Evolutionary conservation across 805 yeast genomes (phyloP).

Genomic region (Lachancea quebecensis): DNA sequence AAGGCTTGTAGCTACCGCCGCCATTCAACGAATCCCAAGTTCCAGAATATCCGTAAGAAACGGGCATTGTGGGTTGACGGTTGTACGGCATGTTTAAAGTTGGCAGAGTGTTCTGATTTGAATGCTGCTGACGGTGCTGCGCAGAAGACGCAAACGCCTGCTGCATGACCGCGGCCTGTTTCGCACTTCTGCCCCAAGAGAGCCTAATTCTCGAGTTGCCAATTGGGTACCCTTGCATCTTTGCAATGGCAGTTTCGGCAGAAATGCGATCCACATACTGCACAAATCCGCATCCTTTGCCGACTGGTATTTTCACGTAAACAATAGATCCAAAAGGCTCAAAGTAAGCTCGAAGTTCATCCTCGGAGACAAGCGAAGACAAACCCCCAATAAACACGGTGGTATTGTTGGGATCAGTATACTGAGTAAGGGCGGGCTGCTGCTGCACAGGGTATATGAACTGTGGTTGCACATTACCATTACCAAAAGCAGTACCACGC

Average conservation of each 20-base stretch:
- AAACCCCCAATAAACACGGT: conserved; percentile 67
- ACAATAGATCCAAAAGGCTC: conserved; percentile 67
- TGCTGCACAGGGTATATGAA: conserved; percentile 33
- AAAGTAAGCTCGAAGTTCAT: conserved; percentile 54
- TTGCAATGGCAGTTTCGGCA: conserved; percentile 79
- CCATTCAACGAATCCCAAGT: conserved; percentile 10
- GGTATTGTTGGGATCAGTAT: conserved; percentile 76
- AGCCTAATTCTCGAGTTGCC: conserved; percentile 77
- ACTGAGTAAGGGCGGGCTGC: conserved; percentile 53
- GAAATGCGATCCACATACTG: conserved; percentile 70
- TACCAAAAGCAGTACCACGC: background rate
- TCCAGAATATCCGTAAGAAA: conserved; percentile 9
- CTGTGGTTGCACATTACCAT: conserved; percentile 12
- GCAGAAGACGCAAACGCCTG: conserved; percentile 13
- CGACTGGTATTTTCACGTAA: conserved; percentile 73
- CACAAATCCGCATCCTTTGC: conserved; percentile 76
- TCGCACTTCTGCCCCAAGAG: conserved; percentile 74
- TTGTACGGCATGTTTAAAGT: conserved; percentile 11
- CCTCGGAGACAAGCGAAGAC: conserved; percentile 48
- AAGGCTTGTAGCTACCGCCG: conserved; percentile 6
- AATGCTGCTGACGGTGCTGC: conserved; percentile 28
- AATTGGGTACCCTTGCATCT: conserved; percentile 86
- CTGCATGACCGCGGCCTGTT: conserved; percentile 19
- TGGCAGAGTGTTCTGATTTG: conserved; percentile 9
- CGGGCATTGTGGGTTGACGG: conserved; percentile 15